Base-by-base conservation (phyloP, 1,139 yeast species). In the Yamadazyma pseudoaaseri region DNA sequence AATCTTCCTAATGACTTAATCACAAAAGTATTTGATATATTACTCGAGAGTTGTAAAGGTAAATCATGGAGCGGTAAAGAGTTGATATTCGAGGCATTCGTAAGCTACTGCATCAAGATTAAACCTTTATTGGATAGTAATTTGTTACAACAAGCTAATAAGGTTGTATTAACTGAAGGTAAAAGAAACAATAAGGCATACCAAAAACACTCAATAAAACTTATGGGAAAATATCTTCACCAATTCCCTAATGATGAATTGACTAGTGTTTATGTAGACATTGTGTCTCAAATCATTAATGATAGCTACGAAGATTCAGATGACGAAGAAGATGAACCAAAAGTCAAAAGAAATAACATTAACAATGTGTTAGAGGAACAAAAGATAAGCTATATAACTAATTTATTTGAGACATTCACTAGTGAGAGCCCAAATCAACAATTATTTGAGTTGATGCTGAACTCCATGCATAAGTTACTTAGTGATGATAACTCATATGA, bases 31-130 rank as follows among this genome's bases (percentile, higher is more conserved):
- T 72, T 86, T 36, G 60, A 63, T 0, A 65, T 81, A 5, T 64
- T 89, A 34, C 52, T 86, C 15, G 74, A 72, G 27, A 79, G 95
- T 0, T 70, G 82, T 39, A 67, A 72, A 36, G 97, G 97, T 0
- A 76, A 92, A 41, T 76, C 94, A 7, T 92, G 96, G 95, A 73
- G 73, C 13, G 97, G 97, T 6, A 92, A 92, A 51, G 96, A 87
- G 44, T 58, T 69, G 26, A 73, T 92, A 2, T 63, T 87, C 20
- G 79, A 76, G 27, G 87, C 96, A 0, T 60, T 90, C 32, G 83
- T 86, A 1, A 63, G 77, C 1, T 65, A 85, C 25, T 55, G 81
- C 0, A 52, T 65, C 10, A 76, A 76, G 42, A 68, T 76, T 9
- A 59, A 65, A 31, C 46, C 43, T 0, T 62, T 51, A 38, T 42